A percentile compares a stretch with the other conserved stretches of the same genome.
Conservation (phyloP, 2,329 filamentous ascomycete genomes). For the Orbilia quercus region DNA sequence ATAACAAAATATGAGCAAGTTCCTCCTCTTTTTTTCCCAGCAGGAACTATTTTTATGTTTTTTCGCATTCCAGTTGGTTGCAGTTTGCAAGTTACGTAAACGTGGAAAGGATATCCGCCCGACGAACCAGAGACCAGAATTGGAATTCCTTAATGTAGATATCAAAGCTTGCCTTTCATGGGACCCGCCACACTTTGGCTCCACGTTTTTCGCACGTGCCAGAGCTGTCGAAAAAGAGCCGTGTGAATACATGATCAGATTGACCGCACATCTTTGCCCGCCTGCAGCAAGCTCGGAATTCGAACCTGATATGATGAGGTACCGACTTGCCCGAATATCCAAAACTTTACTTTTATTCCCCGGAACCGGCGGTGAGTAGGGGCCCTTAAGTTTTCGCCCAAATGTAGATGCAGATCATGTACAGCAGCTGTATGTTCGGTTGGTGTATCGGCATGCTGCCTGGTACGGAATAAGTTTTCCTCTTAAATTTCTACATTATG, state of each 20-base stretch:
- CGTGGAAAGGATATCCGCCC: background rate
- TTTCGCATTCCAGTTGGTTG: background rate
- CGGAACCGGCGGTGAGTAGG: constrained; percentile 40
- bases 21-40: no score
- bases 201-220: constrained; percentile 57
- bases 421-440: no score
- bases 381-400: no score
- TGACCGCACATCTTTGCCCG: no score
- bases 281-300: no score
- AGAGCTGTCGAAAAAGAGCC: constrained; percentile 7
- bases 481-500: background rate
- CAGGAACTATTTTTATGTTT: no score
- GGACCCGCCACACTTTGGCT: constrained; percentile 9
- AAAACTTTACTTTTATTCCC: constrained; percentile 24
- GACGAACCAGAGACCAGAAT: constrained; percentile 7
- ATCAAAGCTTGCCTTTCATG: background rate
- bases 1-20: no score
- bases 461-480: background rate
- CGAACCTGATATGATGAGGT: no score
- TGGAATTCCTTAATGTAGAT: background rate
- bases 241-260: no score
- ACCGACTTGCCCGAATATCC: no score
- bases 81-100: constrained; percentile 23
- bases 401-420: no score
- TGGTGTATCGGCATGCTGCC: background rate